Evolutionary conservation across 2,329 filamentous ascomycete species (phyloP).

Genomic region (Mycosphaerella sp.): DNA sequence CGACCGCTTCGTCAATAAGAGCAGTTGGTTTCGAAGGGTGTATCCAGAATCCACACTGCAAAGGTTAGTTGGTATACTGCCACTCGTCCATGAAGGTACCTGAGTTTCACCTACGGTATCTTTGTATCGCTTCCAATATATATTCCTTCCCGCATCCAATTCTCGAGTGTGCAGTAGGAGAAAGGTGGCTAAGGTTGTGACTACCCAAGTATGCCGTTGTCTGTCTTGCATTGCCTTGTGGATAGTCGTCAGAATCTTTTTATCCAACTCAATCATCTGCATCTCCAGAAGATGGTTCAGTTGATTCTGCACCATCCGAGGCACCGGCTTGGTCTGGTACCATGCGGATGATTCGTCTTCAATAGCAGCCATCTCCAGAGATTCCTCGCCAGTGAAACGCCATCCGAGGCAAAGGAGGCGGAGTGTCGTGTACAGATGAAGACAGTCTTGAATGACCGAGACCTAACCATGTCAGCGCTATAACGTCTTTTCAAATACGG

Average conservation of each 20-base stretch:
- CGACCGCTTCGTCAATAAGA: slow-evolving; percentile 4
- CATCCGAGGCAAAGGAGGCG: slow-evolving; percentile 3
- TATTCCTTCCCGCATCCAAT: slow-evolving; percentile 2
- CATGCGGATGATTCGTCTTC: slow-evolving; percentile 3
- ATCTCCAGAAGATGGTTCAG: slow-evolving; percentile 4
- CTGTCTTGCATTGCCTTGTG: slow-evolving; percentile 4
- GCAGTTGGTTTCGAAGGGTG: slow-evolving; percentile 1
- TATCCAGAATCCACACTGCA: slow-evolving; percentile 4
- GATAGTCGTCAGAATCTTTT: slow-evolving; percentile 4
- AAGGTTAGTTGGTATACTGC: slow-evolving; percentile 3
- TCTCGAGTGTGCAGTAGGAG: slow-evolving; percentile 3
- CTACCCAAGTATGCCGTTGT: slow-evolving; percentile 3
- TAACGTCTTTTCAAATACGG: slow-evolving; percentile 4
- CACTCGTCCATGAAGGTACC: slow-evolving; percentile 1
- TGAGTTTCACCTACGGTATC: slow-evolving; percentile 1
- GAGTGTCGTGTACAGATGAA: slow-evolving; percentile 4
- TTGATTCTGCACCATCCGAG: slow-evolving; percentile 3
- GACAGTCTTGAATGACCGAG: slow-evolving; percentile 1
- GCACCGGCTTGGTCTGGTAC: slow-evolving; percentile 1
- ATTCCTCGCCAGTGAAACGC: slow-evolving; percentile 1
- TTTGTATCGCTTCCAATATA: slow-evolving; percentile 4
- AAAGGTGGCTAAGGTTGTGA: slow-evolving; percentile 2
- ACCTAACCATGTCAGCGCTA: slow-evolving; percentile 3
- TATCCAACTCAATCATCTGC: slow-evolving; percentile 4
- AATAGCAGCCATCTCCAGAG: slow-evolving; percentile 3